These are phyloP conservation scores for Vaccinium darrowii DNA, from an alignment of 148 eudicot genomes.

Conservation along the genomic window DNA sequence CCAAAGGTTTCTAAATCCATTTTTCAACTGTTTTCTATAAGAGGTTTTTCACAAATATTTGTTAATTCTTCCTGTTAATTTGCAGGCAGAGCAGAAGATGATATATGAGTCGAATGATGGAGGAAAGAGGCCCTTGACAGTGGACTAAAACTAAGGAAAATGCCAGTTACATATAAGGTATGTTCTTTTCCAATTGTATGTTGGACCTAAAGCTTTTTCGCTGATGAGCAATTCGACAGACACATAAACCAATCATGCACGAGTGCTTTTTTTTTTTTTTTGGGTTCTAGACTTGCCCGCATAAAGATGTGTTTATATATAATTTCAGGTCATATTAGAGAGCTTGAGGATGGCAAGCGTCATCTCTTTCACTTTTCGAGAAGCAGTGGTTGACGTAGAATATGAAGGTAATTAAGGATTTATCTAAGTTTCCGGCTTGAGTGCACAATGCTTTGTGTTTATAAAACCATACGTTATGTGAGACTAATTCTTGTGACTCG, in stretches of 20 bases:
- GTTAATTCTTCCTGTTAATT: background rate
- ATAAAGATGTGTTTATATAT: background rate
- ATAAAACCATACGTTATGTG: background rate
- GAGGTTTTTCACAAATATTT: background rate
- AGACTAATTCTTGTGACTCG: background rate
- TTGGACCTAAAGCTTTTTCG: background rate
- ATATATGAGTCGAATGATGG: conserved; percentile 46
- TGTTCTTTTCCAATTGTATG: conserved; percentile 22
- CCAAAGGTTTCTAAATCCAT: conserved; percentile 1
- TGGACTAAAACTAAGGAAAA: conserved; percentile 80
- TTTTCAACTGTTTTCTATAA: background rate
- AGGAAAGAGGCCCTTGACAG: conserved; percentile 50
- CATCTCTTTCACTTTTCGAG: conserved; percentile 79
- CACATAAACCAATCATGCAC: no score
- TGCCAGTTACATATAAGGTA: conserved; percentile 69
- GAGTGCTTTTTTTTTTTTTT: no score
- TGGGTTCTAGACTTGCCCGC: background rate
- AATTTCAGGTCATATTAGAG: conserved; percentile 70
- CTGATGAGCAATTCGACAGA: background rate
- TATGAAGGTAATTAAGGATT: conserved; percentile 52
- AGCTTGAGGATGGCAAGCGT: conserved; percentile 88
- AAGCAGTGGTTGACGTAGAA: conserved; percentile 77
- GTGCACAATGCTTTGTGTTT: background rate
- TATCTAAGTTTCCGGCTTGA: background rate
- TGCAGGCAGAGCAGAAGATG: conserved; percentile 67